Percentiles rank a stretch among this genome's conserved stretches.
Evolutionary conservation across 2,329 filamentous ascomycete species (phyloP).

Genomic region (Ophiostoma novo-ulmi): DNA sequence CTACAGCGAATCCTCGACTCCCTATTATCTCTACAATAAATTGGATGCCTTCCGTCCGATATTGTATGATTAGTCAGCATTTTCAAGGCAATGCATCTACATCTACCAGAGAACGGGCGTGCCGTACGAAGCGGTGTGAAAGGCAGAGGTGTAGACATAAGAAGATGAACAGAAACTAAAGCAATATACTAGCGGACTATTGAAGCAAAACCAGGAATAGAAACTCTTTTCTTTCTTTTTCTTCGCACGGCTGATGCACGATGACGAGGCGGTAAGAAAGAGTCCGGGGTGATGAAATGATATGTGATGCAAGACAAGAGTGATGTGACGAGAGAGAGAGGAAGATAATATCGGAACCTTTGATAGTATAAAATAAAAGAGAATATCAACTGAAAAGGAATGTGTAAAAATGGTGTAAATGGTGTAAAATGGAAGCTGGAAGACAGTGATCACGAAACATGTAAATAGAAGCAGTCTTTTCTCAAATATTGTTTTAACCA

Average conservation of each 20-base stretch:
- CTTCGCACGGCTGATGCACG: background rate
- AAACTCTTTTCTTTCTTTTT: background rate
- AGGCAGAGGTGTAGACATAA: background rate
- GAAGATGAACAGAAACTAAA: background rate
- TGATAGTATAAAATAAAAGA: background rate
- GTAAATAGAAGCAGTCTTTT: too few species aligned
- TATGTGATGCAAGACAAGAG: background rate
- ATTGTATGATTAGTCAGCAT: background rate
- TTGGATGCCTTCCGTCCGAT: too few species aligned
- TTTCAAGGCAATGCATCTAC: background rate
- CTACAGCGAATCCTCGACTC: too few species aligned
- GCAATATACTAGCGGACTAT: background rate
- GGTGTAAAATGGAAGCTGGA: too few species aligned
- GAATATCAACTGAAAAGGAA: background rate
- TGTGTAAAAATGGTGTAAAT: background rate
- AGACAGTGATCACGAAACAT: too few species aligned
- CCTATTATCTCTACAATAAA: too few species aligned
- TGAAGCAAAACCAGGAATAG: too few species aligned
- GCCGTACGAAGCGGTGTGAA: background rate
- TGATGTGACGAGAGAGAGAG: background rate
- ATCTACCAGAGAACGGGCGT: background rate
- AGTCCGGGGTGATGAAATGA: background rate
- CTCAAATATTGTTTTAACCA: too few species aligned
- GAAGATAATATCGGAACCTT: background rate
- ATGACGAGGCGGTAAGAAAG: slow-evolving; percentile 24